Percentiles rank a stretch among this genome's conserved stretches.
phyloP scores from a whole-genome alignment of 2,329 filamentous ascomycete genomes.

The Kalmusia sp. region DNA sequence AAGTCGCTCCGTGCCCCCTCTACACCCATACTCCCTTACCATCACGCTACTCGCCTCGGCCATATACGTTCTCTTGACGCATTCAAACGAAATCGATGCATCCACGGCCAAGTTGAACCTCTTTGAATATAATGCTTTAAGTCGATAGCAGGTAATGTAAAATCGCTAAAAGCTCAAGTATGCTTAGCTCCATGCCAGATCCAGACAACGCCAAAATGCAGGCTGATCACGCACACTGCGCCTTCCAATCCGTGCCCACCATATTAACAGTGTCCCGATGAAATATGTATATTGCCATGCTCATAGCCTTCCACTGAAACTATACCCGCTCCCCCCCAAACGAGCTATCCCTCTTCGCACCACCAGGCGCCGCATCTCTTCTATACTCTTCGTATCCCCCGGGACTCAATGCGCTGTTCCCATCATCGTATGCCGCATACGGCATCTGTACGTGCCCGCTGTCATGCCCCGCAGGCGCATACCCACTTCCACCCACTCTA shows the following conservation, averaged over 20 bases:
- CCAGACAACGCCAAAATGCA: conserved; percentile 1
- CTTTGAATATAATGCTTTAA: no score
- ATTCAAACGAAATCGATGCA: no score
- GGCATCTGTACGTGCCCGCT: conserved; percentile 24
- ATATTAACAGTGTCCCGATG: no score
- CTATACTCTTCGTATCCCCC: conserved; percentile 46
- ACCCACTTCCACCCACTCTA: conserved; percentile 3
- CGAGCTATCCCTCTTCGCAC: not conserved
- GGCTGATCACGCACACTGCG: not conserved
- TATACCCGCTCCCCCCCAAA: conserved; percentile 28
- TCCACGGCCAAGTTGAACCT: no score
- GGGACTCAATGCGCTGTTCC: conserved; percentile 39
- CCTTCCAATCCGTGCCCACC: no score
- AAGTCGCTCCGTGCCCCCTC: no score
- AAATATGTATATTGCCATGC: no score
- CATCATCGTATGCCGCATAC: conserved; percentile 50
- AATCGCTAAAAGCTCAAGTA: conserved; percentile 1
- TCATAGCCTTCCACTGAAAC: conserved; percentile 26
- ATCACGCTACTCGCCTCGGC: no score
- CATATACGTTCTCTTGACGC: no score
- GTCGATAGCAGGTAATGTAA: no score
- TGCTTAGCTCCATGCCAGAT: not conserved
- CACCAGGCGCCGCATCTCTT: conserved; percentile 21
- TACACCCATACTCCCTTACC: no score
- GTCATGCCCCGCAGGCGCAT: not conserved